A percentile compares a stretch with the other conserved stretches of the same genome.
Conservation (phyloP, 2,329 filamentous ascomycete genomes). For the Colletotrichum orbiculare region DNA sequence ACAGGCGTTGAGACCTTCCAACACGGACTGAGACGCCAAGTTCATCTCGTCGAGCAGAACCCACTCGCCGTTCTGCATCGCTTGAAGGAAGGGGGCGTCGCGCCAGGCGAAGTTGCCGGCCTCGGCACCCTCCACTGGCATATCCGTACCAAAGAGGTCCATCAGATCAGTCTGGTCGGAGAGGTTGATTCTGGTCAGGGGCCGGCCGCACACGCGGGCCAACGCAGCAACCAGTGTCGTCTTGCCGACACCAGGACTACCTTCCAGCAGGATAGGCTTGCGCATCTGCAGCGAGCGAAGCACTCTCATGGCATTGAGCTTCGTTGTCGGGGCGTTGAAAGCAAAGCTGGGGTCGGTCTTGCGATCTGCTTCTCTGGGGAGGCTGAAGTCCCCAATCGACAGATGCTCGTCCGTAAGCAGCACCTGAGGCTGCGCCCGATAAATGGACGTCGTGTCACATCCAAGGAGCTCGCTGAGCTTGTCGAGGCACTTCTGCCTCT, state of each 20-base stretch:
- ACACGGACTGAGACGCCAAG: slow-evolving; percentile 92
- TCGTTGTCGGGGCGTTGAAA: slow-evolving; percentile 90
- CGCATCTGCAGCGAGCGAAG: slow-evolving; percentile 87
- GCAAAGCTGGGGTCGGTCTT: slow-evolving; percentile 73
- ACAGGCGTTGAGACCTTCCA: slow-evolving; percentile 96
- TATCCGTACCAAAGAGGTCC: slow-evolving; percentile 96
- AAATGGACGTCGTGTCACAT: slow-evolving; percentile 71
- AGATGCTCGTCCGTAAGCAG: slow-evolving; percentile 63
- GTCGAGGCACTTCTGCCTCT: slow-evolving; percentile 78
- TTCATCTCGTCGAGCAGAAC: slow-evolving; percentile 99
- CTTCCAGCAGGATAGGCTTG: slow-evolving; percentile 94
- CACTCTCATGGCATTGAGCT: slow-evolving; percentile 89
- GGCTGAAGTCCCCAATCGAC: slow-evolving; percentile 79
- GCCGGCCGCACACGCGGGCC: slow-evolving; percentile 81
- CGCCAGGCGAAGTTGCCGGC: slow-evolving; percentile 95
- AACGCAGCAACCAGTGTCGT: slow-evolving; percentile 91
- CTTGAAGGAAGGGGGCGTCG: slow-evolving; percentile 93
- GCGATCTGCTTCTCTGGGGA: slow-evolving; percentile 64
- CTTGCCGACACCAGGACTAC: slow-evolving; percentile 97
- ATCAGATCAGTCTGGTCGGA: slow-evolving; percentile 98
- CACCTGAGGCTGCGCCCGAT: slow-evolving; percentile 72
- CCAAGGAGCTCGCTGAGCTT: slow-evolving; percentile 76
- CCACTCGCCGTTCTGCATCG: slow-evolving; percentile 98
- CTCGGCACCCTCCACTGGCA: slow-evolving; percentile 91
- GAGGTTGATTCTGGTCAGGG: slow-evolving; percentile 92